Percentiles rank a stretch among this genome's conserved stretches.
These are phyloP conservation scores for Oemleria cerasiformis DNA, from an alignment of 306 rosid genomes.

Conservation along the genomic window DNA sequence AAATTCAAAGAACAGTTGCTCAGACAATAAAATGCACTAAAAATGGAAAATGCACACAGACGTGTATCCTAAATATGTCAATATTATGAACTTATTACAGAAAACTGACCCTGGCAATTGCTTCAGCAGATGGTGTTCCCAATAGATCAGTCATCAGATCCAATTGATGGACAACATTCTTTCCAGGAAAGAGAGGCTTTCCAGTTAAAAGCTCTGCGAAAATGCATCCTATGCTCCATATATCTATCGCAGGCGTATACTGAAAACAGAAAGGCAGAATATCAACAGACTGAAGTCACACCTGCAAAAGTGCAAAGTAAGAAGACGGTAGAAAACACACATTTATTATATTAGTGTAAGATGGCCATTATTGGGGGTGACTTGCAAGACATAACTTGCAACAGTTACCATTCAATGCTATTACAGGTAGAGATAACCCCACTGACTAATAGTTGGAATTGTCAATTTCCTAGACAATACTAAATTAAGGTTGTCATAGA, in stretches of 20 bases:
- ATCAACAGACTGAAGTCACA: neutral
- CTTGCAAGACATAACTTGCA: neutral
- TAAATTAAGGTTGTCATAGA: neutral
- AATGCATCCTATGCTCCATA: constrained; percentile 99
- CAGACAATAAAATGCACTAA: constrained; percentile 19
- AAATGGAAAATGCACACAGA: neutral
- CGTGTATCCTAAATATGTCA: neutral
- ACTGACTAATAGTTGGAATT: neutral
- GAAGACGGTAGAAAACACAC: neutral
- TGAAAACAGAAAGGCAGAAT: constrained; percentile 30
- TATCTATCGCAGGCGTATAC: constrained; percentile 99
- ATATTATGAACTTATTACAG: constrained; percentile 11
- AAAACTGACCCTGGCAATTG: constrained; percentile 84
- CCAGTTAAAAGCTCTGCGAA: constrained; percentile 96
- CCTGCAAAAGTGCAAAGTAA: neutral
- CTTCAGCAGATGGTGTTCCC: constrained; percentile 88
- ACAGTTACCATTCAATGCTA: neutral
- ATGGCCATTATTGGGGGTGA: neutral
- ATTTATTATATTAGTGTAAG: neutral
- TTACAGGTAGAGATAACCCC: neutral
- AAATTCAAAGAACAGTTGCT: neutral
- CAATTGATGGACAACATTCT: constrained; percentile 95
- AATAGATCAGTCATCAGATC: constrained; percentile 95
- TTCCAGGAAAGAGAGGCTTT: constrained; percentile 98
- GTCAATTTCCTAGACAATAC: neutral